These are phyloP conservation scores for Saprolegnia parasitica DNA, from an alignment of 352 stramenopile species.

Conservation along the genomic window DNA sequence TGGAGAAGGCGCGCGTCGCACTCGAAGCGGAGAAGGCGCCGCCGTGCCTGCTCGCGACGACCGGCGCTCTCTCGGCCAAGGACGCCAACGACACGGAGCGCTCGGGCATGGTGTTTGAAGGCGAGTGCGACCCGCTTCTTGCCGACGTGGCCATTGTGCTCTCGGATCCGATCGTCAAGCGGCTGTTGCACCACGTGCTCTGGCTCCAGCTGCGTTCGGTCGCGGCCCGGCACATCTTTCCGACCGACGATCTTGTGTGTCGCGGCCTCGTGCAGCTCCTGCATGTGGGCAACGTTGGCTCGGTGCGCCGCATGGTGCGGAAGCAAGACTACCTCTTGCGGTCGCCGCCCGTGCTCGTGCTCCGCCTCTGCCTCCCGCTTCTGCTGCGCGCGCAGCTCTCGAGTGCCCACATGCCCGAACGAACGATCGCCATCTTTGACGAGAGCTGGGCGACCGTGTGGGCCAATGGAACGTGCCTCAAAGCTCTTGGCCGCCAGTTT, in stretches of 20 bases:
- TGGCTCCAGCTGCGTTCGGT: constrained; percentile 60
- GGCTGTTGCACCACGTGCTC: constrained; percentile 67
- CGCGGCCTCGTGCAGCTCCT: constrained; percentile 78
- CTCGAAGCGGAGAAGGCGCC: constrained; percentile 37
- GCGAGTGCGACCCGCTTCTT: constrained; percentile 68
- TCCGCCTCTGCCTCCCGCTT: constrained; percentile 72
- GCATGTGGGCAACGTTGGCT: constrained; percentile 73
- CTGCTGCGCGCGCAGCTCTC: constrained; percentile 7
- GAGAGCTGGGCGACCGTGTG: constrained; percentile 12
- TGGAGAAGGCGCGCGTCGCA: constrained; percentile 60
- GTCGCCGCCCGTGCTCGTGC: constrained; percentile 69
- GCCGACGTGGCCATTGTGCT: constrained; percentile 74
- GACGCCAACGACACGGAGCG: constrained; percentile 27
- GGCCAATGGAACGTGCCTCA: constrained; percentile 22
- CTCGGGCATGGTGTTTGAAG: constrained; percentile 67
- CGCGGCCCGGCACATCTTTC: constrained; percentile 59
- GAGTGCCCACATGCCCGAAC: background rate
- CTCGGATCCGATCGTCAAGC: constrained; percentile 70
- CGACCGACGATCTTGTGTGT: constrained; percentile 76
- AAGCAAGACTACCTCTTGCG: constrained; percentile 80
- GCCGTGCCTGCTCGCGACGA: constrained; percentile 60
- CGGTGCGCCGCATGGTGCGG: constrained; percentile 76
- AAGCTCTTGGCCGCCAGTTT: constrained; percentile 20
- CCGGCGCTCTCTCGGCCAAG: constrained; percentile 35
- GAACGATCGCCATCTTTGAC: background rate